Conservation (phyloP, 129 eudicot species). For the Flaveria sonorensis region DNA sequence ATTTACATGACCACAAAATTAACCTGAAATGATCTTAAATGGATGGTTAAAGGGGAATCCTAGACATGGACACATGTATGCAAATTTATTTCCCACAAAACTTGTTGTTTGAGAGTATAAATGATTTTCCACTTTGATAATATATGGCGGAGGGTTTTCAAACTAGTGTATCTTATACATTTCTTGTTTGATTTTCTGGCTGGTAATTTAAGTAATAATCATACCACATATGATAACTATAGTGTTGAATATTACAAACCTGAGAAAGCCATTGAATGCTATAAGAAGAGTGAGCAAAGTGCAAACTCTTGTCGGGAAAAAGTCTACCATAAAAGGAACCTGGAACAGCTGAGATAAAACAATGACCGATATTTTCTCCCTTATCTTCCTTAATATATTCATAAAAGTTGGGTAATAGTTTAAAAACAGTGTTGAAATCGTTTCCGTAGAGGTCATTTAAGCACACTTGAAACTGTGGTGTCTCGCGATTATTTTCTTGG, state of each 20-base stretch:
- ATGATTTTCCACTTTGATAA: background rate
- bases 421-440: background rate
- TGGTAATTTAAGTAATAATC: background rate
- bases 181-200: background rate
- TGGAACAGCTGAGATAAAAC: slow-evolving; percentile 2
- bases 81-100: background rate
- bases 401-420: background rate
- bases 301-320: background rate
- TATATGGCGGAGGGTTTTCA: background rate
- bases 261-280: slow-evolving; percentile 15
- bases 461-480: slow-evolving; percentile 8
- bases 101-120: background rate
- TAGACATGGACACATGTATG: background rate
- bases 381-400: background rate
- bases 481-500: background rate
- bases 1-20: background rate
- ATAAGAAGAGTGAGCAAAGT: slow-evolving; percentile 11
- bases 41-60: background rate
- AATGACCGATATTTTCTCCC: background rate
- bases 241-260: background rate
- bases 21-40: background rate
- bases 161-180: background rate
- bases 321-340: slow-evolving; percentile 3
- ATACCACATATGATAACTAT: background rate
- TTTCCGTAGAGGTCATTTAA: background rate